Percentiles rank a stretch among this genome's conserved stretches.
Evolutionary conservation across 805 yeast genomes (phyloP).

Genomic region (Ogataea kodamae): DNA sequence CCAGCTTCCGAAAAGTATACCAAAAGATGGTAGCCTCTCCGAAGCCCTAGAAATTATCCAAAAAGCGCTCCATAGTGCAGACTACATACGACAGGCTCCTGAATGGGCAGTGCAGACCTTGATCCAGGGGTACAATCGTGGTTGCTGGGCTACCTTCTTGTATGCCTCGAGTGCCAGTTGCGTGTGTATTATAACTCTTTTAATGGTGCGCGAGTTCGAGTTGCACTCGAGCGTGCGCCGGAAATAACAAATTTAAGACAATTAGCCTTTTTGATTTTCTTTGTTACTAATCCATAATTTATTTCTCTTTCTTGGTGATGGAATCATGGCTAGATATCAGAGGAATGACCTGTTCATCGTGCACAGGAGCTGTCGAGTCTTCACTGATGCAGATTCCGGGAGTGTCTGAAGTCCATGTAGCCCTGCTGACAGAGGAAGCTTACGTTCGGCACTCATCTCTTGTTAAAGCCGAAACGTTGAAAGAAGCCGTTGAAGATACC

Average conservation of each 20-base stretch:
- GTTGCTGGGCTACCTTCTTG: slow-evolving; percentile 51
- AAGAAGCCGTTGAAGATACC: slow-evolving; percentile 63
- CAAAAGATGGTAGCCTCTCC: slow-evolving; percentile 34
- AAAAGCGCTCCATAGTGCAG: slow-evolving; percentile 54
- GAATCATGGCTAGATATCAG: slow-evolving; percentile 31
- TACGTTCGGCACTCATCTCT: slow-evolving; percentile 44
- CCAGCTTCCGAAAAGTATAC: slow-evolving; percentile 33
- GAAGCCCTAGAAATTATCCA: slow-evolving; percentile 43
- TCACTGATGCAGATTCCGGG: slow-evolving; percentile 21
- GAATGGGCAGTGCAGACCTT: slow-evolving; percentile 44
- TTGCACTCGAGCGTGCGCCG: slow-evolving; percentile 46
- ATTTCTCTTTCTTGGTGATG: neutral
- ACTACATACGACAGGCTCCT: slow-evolving; percentile 55
- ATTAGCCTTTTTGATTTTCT: neutral
- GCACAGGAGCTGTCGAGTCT: slow-evolving; percentile 62
- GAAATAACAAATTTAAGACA: slow-evolving; percentile 1
- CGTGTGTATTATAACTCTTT: slow-evolving; percentile 6
- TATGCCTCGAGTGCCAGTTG: slow-evolving; percentile 40
- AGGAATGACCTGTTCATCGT: slow-evolving; percentile 94
- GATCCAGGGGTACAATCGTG: slow-evolving; percentile 47
- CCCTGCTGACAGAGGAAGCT: slow-evolving; percentile 76
- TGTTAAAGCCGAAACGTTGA: slow-evolving; percentile 35
- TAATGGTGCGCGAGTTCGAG: slow-evolving; percentile 34
- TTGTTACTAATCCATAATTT: slow-evolving; percentile 4
- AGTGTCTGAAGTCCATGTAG: slow-evolving; percentile 48